Percentiles rank a stretch among this genome's conserved stretches.
Evolutionary conservation across 1,284 basidiomycete genomes (phyloP).

Genomic region (Butyriboletus appendiculatus): DNA sequence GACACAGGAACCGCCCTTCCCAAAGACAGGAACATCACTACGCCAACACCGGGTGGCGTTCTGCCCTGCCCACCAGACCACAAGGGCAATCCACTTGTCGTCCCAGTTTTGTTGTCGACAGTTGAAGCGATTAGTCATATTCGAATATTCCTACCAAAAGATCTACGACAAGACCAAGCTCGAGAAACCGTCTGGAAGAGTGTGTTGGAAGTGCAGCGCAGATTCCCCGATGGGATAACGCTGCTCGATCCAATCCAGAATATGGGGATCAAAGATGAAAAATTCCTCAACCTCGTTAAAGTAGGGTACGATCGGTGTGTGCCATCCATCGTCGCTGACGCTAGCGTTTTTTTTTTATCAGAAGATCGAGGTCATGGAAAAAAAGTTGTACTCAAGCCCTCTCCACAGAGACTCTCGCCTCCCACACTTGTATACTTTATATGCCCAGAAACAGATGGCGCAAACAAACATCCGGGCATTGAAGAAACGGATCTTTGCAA

Average conservation of each 20-base stretch:
- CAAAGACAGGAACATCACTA: conserved; percentile 58
- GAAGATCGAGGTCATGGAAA: conserved; percentile 91
- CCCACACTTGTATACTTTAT: conserved; percentile 79
- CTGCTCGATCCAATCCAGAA: conserved; percentile 93
- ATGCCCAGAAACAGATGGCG: conserved; percentile 75
- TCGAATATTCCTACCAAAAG: conserved; percentile 88
- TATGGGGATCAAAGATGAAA: conserved; percentile 96
- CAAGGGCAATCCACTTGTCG: conserved; percentile 83
- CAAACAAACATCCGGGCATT: conserved; percentile 73
- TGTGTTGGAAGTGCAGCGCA: conserved; percentile 84
- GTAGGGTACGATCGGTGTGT: conserved; percentile 42
- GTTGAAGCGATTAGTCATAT: conserved; percentile 87
- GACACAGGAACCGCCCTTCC: conserved; percentile 64
- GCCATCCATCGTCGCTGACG: conserved; percentile 1
- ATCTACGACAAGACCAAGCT: conserved; percentile 75
- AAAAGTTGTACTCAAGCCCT: conserved; percentile 74
- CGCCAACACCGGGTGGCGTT: conserved; percentile 67
- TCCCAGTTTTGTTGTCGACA: conserved; percentile 89
- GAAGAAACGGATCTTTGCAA: conserved; percentile 85
- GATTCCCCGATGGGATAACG: conserved; percentile 87
- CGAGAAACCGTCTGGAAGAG: conserved; percentile 90
- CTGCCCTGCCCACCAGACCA: conserved; percentile 70
- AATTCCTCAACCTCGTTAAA: conserved; percentile 85
- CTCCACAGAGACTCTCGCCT: conserved; percentile 77
- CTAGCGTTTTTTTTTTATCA: conserved; percentile 30